Evolutionary conservation across 495 filamentous ascomycete genomes (phyloP), one percentile per base, ranked within the genome.

Genomic region (Bombardia bombarda): DNA sequence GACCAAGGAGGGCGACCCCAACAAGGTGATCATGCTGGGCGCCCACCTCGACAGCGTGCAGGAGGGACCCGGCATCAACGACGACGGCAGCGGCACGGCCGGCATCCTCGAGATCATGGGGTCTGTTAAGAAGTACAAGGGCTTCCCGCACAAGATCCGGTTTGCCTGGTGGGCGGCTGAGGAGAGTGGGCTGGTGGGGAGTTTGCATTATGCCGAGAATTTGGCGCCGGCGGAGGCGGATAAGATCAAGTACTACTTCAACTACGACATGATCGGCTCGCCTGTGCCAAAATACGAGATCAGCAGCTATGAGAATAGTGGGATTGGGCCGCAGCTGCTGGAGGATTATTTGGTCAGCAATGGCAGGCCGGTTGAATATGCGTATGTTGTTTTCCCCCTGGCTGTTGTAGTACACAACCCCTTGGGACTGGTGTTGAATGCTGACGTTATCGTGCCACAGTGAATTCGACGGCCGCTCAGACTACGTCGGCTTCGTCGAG

Each of bases 251-350:
- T 70, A 82, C 6, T 84, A 85, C 53, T 79, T 87, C 54, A 84
- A 87, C 64, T 84, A 84, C 52, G 83, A 87, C 63, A 87, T 86
- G 83, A 82, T 86, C 43, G 83, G 79, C 23, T 79, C 74, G 5
- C 82, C 82, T n/a, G 79, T 83, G 62, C 85, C 78, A 43, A 67
- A 70, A 4, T 71, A 74, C 49, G 75, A 70, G 46, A 70, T 85
- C 52, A 82, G 35, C 19, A 55, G 56, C 13, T 61, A 66, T 40
- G 55, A 65, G 25, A 61, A 58, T 25, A 66, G 64, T 45, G 70
- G 60, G n/a, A 53, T 53, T 28, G 57, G 55, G 13, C 48, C 55
- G 12, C 45, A 55, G 21, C 42, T 67, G 3, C 38, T 56, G 9
- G 43, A 48, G 9, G 61, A 52, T 2, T 61, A 62, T 20, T 45